These are phyloP conservation scores for Pythium oligandrum DNA, from an alignment of 352 stramenopile genomes.

Conservation along the genomic window DNA sequence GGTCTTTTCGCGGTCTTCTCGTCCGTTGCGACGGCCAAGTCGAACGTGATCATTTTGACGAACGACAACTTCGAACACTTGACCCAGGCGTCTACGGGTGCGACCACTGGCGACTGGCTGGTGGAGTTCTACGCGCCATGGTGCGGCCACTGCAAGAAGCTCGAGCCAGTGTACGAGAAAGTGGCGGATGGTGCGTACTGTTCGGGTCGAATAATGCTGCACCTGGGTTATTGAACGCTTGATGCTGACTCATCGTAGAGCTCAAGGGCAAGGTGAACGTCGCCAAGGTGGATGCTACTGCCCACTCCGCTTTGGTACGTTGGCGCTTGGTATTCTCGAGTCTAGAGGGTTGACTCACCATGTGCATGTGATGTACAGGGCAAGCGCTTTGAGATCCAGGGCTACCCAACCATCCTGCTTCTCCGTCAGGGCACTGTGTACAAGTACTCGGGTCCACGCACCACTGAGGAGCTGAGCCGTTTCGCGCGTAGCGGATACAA, in stretches of 20 bases:
- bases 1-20: neutral
- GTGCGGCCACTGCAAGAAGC: constrained; percentile 60
- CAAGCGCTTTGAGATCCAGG: constrained; percentile 81
- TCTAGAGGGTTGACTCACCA: neutral
- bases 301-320: constrained; percentile 51
- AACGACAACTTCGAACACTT: constrained; percentile 84
- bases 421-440: constrained; percentile 77
- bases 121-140: constrained; percentile 82
- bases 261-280: constrained; percentile 87
- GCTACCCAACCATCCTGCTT: constrained; percentile 73
- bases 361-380: constrained; percentile 16
- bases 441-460: constrained; percentile 64
- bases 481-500: constrained; percentile 69
- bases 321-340: neutral
- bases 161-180: constrained; percentile 71
- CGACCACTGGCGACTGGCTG: constrained; percentile 90
- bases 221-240: neutral
- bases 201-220: neutral
- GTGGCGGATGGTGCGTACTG: constrained; percentile 45
- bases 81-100: constrained; percentile 86
- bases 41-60: constrained; percentile 61
- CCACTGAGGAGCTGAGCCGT: constrained; percentile 41
- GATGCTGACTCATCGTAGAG: constrained; percentile 22
- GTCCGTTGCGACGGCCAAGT: constrained; percentile 7
- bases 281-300: constrained; percentile 86